These are phyloP conservation scores for Chlorophyllum brunneum DNA, from an alignment of 768 basidiomycete genomes.

Conservation along the genomic window DNA sequence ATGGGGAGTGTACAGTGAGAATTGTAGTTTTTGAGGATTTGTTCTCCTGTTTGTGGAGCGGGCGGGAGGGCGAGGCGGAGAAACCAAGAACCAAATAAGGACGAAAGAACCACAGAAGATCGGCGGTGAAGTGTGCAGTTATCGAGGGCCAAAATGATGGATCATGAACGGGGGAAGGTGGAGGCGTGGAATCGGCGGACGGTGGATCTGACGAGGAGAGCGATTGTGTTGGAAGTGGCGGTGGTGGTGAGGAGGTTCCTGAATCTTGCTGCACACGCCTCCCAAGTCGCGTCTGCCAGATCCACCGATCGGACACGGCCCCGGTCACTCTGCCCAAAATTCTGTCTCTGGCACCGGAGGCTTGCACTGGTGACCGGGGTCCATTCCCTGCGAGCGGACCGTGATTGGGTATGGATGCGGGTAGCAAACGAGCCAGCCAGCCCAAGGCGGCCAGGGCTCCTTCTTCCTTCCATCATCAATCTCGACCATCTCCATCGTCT, in stretches of 20 bases:
- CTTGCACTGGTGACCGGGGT: conserved; percentile 4
- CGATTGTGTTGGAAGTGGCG: no score
- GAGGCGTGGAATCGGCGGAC: no score
- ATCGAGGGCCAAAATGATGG: not conserved
- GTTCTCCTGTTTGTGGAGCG: not conserved
- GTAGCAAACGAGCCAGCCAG: conserved; percentile 10
- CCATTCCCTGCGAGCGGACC: conserved; percentile 4
- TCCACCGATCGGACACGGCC: conserved; percentile 8
- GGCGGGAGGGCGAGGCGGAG: not conserved
- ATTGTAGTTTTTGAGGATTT: no score
- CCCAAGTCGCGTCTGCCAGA: conserved; percentile 2
- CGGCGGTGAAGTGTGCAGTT: not conserved
- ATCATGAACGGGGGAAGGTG: no score
- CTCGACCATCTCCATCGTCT: not conserved
- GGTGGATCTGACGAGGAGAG: no score
- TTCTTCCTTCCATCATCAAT: conserved; percentile 11
- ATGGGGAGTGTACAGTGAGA: no score
- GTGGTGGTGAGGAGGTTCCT: no score
- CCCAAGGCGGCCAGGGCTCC: conserved; percentile 3
- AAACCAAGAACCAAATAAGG: not conserved
- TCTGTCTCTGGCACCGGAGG: not conserved
- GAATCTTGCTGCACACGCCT: not conserved
- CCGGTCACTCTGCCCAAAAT: not conserved
- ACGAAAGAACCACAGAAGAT: not conserved
- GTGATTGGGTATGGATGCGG: conserved; percentile 7